Percentiles rank a stretch among this genome's conserved stretches.
Conservation (phyloP, 768 basidiomycete species). For the Piloderma croceum region DNA sequence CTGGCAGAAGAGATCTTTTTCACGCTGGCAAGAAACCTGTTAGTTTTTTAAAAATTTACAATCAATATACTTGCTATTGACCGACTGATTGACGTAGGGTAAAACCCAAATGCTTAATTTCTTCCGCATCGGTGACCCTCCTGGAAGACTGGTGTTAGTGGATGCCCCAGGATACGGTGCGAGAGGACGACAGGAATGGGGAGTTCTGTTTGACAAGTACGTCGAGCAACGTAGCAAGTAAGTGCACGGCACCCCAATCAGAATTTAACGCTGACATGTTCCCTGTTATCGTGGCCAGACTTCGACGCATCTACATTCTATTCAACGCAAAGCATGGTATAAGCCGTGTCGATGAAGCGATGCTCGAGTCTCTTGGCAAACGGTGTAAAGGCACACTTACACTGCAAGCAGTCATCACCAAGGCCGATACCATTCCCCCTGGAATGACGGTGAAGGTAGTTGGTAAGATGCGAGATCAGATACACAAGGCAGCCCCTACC, state of each 20-base stretch:
- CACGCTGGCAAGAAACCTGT: constrained; percentile 70
- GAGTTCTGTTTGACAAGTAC: constrained; percentile 61
- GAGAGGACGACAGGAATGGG: constrained; percentile 73
- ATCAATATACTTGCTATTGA: neutral
- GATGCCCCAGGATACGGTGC: constrained; percentile 80
- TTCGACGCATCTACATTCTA: constrained; percentile 65
- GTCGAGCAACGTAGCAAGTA: constrained; percentile 56
- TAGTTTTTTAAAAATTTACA: constrained; percentile 18
- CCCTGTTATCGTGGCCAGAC: constrained; percentile 31
- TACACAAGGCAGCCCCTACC: constrained; percentile 49
- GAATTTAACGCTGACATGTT: neutral
- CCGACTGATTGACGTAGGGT: constrained; percentile 39
- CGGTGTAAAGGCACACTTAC: constrained; percentile 41
- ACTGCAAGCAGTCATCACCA: constrained; percentile 69
- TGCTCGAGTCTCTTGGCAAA: constrained; percentile 49
- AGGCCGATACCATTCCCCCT: constrained; percentile 48
- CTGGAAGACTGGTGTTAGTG: constrained; percentile 58
- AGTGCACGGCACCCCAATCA: constrained; percentile 22
- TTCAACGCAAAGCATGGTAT: constrained; percentile 65
- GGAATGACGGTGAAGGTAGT: constrained; percentile 32
- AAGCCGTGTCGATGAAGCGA: constrained; percentile 48
- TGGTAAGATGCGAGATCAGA: constrained; percentile 39
- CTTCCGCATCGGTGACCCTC: constrained; percentile 57
- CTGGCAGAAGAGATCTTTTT: constrained; percentile 51
- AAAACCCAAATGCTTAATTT: constrained; percentile 70